Base-by-base conservation (phyloP, 441 rosid genomes). In the Biscutella laevigata region DNA sequence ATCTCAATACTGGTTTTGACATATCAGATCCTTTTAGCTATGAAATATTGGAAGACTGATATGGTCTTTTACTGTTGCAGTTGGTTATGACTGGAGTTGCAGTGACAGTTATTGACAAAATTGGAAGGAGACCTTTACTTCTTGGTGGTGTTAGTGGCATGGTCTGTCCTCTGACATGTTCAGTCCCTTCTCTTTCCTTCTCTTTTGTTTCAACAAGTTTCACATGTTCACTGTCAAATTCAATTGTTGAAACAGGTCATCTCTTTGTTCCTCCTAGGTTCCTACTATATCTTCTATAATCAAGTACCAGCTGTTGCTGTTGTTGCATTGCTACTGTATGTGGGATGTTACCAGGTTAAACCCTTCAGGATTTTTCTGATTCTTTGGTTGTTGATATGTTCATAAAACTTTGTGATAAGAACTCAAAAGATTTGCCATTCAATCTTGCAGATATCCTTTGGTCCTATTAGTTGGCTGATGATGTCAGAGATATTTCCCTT, bases 391-490 rank as follows among this genome's bases (percentile, higher is more conserved):
- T 7, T 44, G 30, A 29, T 45, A 25, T 57, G 27, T 24, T 40
- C 16, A 1, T 15, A 3, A 4, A 2, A 3, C 1, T 5, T 8
- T 34, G 1, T 9, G 29, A 34, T 42, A 41, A 8, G 14, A 21
- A 24, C 26, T 33, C 24, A 55, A 36, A 32, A 47, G 6, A 33
- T 9, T 21, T 57, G 2, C 28, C 41, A 27, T 43, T n/a, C 8
- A 27, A 16, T 63, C 59, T 65, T 74, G 83, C 85, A 94, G 99
- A 35, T 92, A 60, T 92, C 99, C 6, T 92, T 92, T 83, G 99
- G 99, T 22, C 99, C 99, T 21, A 86, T 92, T 50, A 86, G 99
- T 59, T 92, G 99, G 99, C 79, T 88, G 71, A 86, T 92, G 99
- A 84, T 92, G 58, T 88, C 99, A 0, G 97, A 92, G 83, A 20